Percentiles rank a stretch among this genome's conserved stretches.
Conservation (phyloP, 352 stramenopile genomes). For the Pythium rishiriense region DNA sequence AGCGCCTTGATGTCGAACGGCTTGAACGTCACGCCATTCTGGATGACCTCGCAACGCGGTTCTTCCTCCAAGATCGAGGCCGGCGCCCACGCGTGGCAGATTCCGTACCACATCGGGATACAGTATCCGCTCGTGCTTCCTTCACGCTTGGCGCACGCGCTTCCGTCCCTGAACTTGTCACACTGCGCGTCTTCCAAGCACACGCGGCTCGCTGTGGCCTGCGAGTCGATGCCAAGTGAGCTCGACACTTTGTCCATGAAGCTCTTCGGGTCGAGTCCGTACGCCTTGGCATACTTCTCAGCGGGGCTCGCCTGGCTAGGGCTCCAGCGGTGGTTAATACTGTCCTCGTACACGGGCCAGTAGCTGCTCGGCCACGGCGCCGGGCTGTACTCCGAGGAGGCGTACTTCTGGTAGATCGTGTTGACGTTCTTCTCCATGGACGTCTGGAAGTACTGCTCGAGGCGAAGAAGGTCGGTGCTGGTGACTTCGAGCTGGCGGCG, state of each 20-base stretch:
- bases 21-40: constrained; percentile 37
- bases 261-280: constrained; percentile 5
- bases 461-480: constrained; percentile 18
- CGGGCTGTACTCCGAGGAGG: neutral
- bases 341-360: constrained; percentile 62
- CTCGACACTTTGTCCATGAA: constrained; percentile 30
- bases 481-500: constrained; percentile 17
- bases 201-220: neutral
- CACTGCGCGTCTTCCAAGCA: constrained; percentile 6
- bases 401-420: constrained; percentile 19
- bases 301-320: constrained; percentile 10
- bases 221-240: constrained; percentile 9
- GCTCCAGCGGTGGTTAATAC: constrained; percentile 53
- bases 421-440: constrained; percentile 26
- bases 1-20: constrained; percentile 29
- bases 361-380: constrained; percentile 36
- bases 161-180: neutral
- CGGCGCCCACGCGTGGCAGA: constrained; percentile 21
- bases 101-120: constrained; percentile 10
- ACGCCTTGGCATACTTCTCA: constrained; percentile 31
- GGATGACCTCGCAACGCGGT: constrained; percentile 27
- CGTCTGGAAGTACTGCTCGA: constrained; percentile 22
- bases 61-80: constrained; percentile 10
- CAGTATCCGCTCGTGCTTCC: neutral
- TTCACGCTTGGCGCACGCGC: constrained; percentile 6